Conservation (phyloP, 495 filamentous ascomycete genomes). For the Tuber brumale region DNA sequence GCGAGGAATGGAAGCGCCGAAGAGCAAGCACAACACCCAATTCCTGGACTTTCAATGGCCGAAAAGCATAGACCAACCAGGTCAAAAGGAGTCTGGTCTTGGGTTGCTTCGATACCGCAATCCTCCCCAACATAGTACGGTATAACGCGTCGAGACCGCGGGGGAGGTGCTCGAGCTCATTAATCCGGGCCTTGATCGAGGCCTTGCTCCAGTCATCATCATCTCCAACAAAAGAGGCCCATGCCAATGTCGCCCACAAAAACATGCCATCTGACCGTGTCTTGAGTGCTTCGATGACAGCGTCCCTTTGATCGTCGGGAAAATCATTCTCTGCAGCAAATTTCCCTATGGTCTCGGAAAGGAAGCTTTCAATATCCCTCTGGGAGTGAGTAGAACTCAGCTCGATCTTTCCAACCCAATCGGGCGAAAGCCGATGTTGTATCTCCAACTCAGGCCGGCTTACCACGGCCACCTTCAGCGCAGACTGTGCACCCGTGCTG, state of each 20-base stretch:
- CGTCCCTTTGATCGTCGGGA: background rate
- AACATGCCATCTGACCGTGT: constrained; percentile 10
- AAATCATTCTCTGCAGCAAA: constrained; percentile 1
- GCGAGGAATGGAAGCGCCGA: background rate
- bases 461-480: background rate
- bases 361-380: background rate
- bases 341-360: background rate
- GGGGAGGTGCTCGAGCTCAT: constrained; percentile 7
- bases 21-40: constrained; percentile 7
- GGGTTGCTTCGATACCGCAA: background rate
- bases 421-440: background rate
- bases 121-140: constrained; percentile 5
- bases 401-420: background rate
- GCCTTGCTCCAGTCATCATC: background rate
- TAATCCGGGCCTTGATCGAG: background rate
- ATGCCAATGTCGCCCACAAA: constrained; percentile 13
- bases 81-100: constrained; percentile 4
- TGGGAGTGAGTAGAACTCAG: background rate
- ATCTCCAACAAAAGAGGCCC: background rate
- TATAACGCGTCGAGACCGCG: constrained; percentile 9
- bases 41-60: constrained; percentile 11
- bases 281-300: background rate
- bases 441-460: background rate
- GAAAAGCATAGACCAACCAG: constrained; percentile 11
- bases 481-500: background rate